Conservation (phyloP, 495 filamentous ascomycete genomes). For the Xylaria castorea region DNA sequence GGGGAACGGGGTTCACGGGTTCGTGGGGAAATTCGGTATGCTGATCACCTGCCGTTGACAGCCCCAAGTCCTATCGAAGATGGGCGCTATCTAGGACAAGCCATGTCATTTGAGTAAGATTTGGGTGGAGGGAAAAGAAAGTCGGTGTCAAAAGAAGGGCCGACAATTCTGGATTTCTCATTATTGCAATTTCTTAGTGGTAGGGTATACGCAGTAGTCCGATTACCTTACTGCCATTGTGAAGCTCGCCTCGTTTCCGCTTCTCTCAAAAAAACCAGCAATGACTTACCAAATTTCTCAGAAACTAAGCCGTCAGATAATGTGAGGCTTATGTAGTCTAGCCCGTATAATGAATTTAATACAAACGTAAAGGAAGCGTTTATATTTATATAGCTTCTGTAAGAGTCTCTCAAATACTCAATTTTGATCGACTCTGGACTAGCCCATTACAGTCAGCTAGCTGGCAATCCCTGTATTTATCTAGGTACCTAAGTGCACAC, state of each 20-base stretch:
- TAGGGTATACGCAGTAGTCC: neutral
- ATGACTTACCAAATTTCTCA: neutral
- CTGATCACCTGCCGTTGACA: neutral
- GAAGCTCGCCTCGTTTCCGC: too few species aligned
- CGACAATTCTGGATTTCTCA: neutral
- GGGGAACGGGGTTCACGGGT: neutral
- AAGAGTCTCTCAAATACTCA: neutral
- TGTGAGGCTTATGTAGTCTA: neutral
- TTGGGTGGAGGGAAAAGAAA: slow-evolving; percentile 6
- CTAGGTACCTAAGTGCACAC: too few species aligned
- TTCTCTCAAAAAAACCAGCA: neutral
- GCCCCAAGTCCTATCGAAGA: neutral
- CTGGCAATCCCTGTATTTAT: neutral
- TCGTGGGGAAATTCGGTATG: neutral
- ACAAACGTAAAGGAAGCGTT: neutral
- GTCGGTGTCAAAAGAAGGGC: slow-evolving; percentile 4
- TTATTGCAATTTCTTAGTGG: neutral
- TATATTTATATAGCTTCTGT: neutral
- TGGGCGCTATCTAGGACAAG: neutral
- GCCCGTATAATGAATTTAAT: neutral
- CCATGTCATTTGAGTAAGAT: slow-evolving; percentile 3
- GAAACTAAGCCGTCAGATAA: neutral
- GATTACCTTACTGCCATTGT: neutral
- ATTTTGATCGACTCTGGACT: neutral
- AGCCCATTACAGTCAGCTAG: neutral